Base-by-base conservation (phyloP, 163 green algal species). In the Chlamydomonas reinhardtii region DNA sequence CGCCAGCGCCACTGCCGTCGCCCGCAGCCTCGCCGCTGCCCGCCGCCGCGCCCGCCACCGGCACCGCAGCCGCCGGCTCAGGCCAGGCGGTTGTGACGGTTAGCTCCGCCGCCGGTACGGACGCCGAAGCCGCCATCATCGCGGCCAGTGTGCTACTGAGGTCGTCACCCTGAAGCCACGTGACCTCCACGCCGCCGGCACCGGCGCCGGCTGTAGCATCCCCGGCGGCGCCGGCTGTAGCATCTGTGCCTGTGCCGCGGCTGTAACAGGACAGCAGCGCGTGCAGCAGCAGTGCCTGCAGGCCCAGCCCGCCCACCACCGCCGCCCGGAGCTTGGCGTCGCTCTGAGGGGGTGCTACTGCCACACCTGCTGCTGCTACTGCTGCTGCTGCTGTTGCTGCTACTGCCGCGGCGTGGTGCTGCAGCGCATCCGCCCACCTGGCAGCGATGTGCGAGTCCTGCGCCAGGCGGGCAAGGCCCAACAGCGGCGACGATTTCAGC, bases 111-210 rank as follows among this genome's bases (percentile, higher is more conserved):
- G 37, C 12, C 48, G 52, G 32, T 69, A 85, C 22, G 4, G 68
- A 70, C 79, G 79, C 68, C 52, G 79, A 70, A 72, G 37, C 81
- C 59, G 81, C 71, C 71, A 81, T 66, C 59, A 81, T 72, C 29
- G 70, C 81, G 27, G 35, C 70, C 27, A 87, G 35, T 14, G 34
- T 56, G 20, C 71, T 71, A n/a, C 64, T 68, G 34, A 87, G 71
- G 69, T 79, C 81, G 72, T 87, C 68, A 6, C 24, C 22, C 6
- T 87, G 79, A 2, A 85, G 11, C 79, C 68, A 85, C 32, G 20
- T 69, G 0, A 84, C 66, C 77, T 32, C 22, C 4, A 32, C 66
- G 19, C 43, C 31, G 34, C 20, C 16, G 8, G 77, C n/a, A 29
- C 19, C 43, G 14, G 0, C 54, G 54, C 54, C 54, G 19, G 61